A percentile compares a stretch with the other conserved stretches of the same genome.
Evolutionary conservation across 1,139 yeast genomes (phyloP).

Genomic region (Citeromyces siamensis): DNA sequence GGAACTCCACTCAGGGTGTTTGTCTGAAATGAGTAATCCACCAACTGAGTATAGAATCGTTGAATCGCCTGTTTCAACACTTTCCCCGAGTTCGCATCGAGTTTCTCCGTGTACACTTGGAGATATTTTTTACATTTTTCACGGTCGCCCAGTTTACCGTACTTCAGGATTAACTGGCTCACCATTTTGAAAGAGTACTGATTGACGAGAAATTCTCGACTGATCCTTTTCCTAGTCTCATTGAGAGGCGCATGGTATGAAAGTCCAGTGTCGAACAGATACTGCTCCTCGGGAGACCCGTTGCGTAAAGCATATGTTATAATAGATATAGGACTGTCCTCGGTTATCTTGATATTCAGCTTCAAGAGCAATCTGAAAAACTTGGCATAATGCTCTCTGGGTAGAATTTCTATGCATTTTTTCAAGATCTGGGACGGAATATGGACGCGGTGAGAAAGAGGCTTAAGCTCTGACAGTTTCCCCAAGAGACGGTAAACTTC

Average conservation of each 20-base stretch:
- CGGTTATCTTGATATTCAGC: slow-evolving; percentile 2
- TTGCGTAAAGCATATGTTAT: background rate
- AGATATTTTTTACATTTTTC: slow-evolving; percentile 2
- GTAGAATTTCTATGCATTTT: background rate
- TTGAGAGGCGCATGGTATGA: background rate
- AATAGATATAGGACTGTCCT: background rate
- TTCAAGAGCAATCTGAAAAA: background rate
- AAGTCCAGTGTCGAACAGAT: slow-evolving; percentile 1
- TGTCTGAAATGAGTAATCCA: background rate
- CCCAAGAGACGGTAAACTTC: background rate
- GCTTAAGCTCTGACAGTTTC: background rate
- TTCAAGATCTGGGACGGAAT: background rate
- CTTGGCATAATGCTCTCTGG: background rate
- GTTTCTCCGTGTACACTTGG: slow-evolving; percentile 2
- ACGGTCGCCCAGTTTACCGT: background rate
- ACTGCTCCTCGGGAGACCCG: slow-evolving; percentile 2
- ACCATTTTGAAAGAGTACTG: slow-evolving; percentile 2
- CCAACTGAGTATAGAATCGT: background rate
- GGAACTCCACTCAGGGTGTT: background rate
- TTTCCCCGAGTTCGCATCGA: background rate
- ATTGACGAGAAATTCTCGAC: background rate
- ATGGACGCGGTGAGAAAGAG: background rate
- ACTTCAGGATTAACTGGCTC: background rate
- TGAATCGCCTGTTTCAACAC: background rate
- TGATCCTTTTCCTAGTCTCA: background rate